Conservation (phyloP, 1,284 basidiomycete species). For the Serendipita sp. region DNA sequence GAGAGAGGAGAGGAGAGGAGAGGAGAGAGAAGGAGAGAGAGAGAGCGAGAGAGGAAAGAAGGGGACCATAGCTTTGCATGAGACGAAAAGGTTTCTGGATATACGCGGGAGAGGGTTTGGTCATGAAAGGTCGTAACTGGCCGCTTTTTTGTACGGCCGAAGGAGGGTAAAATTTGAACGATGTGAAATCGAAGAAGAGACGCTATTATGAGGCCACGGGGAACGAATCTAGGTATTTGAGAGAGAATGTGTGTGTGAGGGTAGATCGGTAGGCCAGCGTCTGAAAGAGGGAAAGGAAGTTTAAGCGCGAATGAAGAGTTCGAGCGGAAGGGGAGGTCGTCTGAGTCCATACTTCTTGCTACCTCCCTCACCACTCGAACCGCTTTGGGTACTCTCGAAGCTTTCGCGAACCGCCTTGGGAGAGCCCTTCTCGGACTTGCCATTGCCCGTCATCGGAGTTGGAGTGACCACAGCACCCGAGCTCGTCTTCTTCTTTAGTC, state of each 20-base stretch:
- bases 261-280: background rate
- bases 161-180: too few relatives aligned
- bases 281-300: background rate
- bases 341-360: background rate
- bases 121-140: too few relatives aligned
- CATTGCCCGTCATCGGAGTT: too few relatives aligned
- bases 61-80: background rate
- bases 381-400: constrained; percentile 1
- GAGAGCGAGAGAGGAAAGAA: background rate
- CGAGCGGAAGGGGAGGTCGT: background rate
- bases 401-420: background rate
- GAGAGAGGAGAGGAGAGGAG: background rate
- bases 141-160: too few relatives aligned
- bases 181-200: background rate
- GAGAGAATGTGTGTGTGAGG: background rate
- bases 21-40: background rate
- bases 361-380: background rate
- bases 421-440: background rate
- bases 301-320: constrained; percentile 1
- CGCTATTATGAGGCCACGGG: background rate
- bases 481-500: background rate
- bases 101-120: too few relatives aligned
- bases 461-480: background rate
- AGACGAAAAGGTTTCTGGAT: too few relatives aligned
- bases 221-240: background rate